Conservation (phyloP, 2,329 filamentous ascomycete genomes). For the Hypoxylon sp. region DNA sequence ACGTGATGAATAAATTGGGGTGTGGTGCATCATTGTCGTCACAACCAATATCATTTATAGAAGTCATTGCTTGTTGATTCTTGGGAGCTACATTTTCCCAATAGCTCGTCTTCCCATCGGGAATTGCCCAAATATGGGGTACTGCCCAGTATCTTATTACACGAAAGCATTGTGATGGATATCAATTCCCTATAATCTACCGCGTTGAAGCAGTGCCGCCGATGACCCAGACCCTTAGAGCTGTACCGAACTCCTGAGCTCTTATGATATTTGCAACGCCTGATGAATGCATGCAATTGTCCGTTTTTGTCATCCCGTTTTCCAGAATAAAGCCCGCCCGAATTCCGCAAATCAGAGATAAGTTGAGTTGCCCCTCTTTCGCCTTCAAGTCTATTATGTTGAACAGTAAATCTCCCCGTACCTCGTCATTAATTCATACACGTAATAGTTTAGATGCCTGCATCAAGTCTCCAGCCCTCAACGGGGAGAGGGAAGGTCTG, state of each 20-base stretch:
- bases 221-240: slow-evolving; percentile 51
- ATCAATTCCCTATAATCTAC: slow-evolving; percentile 47
- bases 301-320: slow-evolving; percentile 46
- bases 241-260: slow-evolving; percentile 51
- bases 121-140: slow-evolving; percentile 16
- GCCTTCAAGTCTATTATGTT: slow-evolving; percentile 53
- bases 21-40: slow-evolving; percentile 13
- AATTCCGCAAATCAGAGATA: slow-evolving; percentile 50
- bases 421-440: slow-evolving; percentile 35
- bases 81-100: slow-evolving; percentile 7
- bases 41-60: slow-evolving; percentile 1
- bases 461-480: slow-evolving; percentile 76
- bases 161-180: slow-evolving; percentile 36
- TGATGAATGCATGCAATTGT: slow-evolving; percentile 55
- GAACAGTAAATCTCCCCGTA: slow-evolving; percentile 45
- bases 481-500: slow-evolving; percentile 93
- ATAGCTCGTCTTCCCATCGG: slow-evolving; percentile 27
- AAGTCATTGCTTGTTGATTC: slow-evolving; percentile 12
- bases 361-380: slow-evolving; percentile 54
- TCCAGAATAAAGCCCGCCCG: slow-evolving; percentile 46
- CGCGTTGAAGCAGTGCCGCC: slow-evolving; percentile 60
- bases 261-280: slow-evolving; percentile 55
- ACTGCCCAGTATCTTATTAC: slow-evolving; percentile 30
- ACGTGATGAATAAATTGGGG: slow-evolving; percentile 17
- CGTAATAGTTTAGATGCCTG: slow-evolving; percentile 65